A percentile compares a stretch with the other conserved stretches of the same genome.
phyloP scores from a whole-genome alignment of 129 eudicot genomes.

The Ambrosia artemisiifolia region DNA sequence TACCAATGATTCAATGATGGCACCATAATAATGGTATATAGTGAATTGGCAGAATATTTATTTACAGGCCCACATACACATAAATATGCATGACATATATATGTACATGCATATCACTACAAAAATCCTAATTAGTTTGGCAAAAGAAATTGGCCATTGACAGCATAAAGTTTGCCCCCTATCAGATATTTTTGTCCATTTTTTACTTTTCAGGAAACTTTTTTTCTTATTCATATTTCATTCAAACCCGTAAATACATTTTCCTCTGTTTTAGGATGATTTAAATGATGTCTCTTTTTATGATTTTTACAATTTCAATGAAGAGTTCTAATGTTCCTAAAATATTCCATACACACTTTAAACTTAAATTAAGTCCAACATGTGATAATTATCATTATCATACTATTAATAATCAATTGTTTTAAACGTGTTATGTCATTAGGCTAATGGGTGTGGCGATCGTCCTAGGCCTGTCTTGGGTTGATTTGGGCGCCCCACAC shows the following conservation, averaged over 20 bases:
- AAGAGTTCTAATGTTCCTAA: not conserved
- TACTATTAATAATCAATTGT: no score
- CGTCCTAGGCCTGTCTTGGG: no score
- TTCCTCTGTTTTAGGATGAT: no score
- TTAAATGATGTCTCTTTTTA: no score
- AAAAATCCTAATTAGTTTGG: not conserved
- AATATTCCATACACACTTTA: not conserved
- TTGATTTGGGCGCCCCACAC: no score
- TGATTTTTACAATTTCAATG: no score
- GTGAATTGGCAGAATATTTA: slow-evolving; percentile 29
- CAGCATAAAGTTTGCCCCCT: not conserved
- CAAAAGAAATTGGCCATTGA: not conserved
- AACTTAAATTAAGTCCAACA: not conserved
- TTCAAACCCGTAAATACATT: not conserved
- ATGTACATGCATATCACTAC: not conserved
- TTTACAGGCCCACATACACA: slow-evolving; percentile 20
- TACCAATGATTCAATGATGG: slow-evolving; percentile 7
- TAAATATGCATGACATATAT: not conserved
- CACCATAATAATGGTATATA: slow-evolving; percentile 17
- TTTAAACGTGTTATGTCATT: no score
- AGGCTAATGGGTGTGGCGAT: no score
- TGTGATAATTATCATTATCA: not conserved
- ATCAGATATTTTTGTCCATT: not conserved
- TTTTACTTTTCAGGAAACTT: not conserved
- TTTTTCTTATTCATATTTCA: not conserved